Evolutionary conservation across 192 early-diverging fungal genomes (phyloP).

Genomic region (Entomortierella beljakovae): DNA sequence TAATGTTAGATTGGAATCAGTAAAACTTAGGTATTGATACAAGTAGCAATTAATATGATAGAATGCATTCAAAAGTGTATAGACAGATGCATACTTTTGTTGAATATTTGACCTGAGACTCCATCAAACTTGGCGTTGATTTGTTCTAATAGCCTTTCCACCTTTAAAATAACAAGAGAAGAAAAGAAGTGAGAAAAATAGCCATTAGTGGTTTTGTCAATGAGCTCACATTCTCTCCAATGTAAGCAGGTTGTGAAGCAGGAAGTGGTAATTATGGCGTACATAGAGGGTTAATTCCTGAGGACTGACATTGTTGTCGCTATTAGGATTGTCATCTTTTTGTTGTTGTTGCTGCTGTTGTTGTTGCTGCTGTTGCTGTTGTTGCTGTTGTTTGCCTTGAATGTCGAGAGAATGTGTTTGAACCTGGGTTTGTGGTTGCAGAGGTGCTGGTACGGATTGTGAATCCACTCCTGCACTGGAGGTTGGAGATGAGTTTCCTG

Average conservation of each 20-base stretch:
- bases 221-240: neutral
- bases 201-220: no score
- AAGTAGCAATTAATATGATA: no score
- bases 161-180: neutral
- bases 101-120: constrained; percentile 40
- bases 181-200: no score
- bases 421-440: constrained; percentile 33
- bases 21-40: no score
- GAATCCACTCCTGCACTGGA: neutral
- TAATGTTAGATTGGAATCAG: neutral
- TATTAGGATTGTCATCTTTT: constrained; percentile 14
- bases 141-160: constrained; percentile 45
- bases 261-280: neutral
- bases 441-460: constrained; percentile 19
- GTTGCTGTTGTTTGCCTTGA: constrained; percentile 24
- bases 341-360: constrained; percentile 10
- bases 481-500: constrained; percentile 1
- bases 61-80: neutral
- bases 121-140: constrained; percentile 51
- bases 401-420: constrained; percentile 54
- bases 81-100: constrained; percentile 30
- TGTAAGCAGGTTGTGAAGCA: no score
- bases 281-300: constrained; percentile 49
- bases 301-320: constrained; percentile 31
- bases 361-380: constrained; percentile 20